These are phyloP conservation scores for Pyrrhoderma noxium DNA, from an alignment of 1,284 basidiomycete genomes.

Conservation along the genomic window DNA sequence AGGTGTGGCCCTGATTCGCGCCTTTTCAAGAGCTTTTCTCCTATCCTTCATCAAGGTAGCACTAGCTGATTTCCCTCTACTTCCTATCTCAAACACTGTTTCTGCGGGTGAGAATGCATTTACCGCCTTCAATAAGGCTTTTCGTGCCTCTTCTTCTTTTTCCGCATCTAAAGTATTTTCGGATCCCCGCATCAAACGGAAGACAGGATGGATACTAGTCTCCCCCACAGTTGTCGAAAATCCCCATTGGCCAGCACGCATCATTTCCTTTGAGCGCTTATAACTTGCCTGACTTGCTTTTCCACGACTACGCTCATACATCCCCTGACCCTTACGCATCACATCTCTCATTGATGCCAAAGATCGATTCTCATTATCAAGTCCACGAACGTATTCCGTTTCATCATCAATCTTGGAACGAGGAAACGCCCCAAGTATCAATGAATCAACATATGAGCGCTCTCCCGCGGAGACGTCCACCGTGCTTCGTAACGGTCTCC, in stretches of 20 bases:
- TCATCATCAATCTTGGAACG: slow-evolving; percentile 80
- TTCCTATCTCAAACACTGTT: slow-evolving; percentile 89
- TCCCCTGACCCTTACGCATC: slow-evolving; percentile 82
- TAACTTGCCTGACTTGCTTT: slow-evolving; percentile 86
- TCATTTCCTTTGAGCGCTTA: slow-evolving; percentile 84
- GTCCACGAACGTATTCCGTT: slow-evolving; percentile 69
- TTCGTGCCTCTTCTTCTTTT: slow-evolving; percentile 47
- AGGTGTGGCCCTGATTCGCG: slow-evolving; percentile 41
- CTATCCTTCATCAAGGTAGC: slow-evolving; percentile 85
- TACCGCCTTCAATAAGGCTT: slow-evolving; percentile 68
- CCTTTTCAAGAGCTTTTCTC: slow-evolving; percentile 69
- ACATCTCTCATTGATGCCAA: slow-evolving; percentile 76
- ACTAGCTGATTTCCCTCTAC: slow-evolving; percentile 56
- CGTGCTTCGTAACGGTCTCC: slow-evolving; percentile 63
- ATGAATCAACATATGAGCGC: slow-evolving; percentile 56
- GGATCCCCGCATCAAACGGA: slow-evolving; percentile 32
- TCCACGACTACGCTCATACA: slow-evolving; percentile 92
- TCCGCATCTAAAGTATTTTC: slow-evolving; percentile 24
- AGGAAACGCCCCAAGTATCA: slow-evolving; percentile 80
- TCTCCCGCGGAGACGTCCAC: slow-evolving; percentile 36
- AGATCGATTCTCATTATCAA: slow-evolving; percentile 63
- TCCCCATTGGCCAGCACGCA: slow-evolving; percentile 59
- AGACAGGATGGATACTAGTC: slow-evolving; percentile 62
- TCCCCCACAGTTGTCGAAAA: slow-evolving; percentile 58
- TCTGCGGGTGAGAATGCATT: slow-evolving; percentile 82